Evolutionary conservation across 192 early-diverging fungal genomes (phyloP).

Genomic region (Podila clonocystis): DNA sequence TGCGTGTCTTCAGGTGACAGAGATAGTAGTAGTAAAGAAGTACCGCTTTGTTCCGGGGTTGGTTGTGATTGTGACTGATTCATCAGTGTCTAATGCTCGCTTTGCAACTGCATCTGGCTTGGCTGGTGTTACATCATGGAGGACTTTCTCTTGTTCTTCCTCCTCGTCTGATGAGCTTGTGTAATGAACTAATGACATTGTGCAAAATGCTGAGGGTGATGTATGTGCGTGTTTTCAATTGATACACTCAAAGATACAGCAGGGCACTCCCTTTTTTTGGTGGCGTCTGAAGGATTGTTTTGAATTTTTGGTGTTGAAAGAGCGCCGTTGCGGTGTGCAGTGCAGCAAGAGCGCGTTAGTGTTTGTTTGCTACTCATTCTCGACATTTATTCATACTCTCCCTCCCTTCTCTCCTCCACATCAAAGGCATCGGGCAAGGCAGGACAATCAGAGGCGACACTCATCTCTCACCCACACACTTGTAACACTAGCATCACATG

Average conservation of each 20-base stretch:
- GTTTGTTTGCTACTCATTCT: not conserved
- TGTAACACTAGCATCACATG: not conserved
- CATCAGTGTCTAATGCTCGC: not conserved
- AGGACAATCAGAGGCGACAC: too few species aligned
- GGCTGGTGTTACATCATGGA: not conserved
- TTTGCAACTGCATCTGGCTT: not conserved
- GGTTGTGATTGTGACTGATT: not conserved
- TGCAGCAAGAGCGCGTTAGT: too few species aligned
- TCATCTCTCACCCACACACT: too few species aligned
- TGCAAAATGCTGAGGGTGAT: not conserved
- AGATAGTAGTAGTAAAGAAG: not conserved
- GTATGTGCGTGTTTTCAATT: not conserved
- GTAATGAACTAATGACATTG: slow-evolving; percentile 43
- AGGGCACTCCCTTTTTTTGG: slow-evolving; percentile 6
- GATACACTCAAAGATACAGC: too few species aligned
- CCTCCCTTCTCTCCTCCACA: not conserved
- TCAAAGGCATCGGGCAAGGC: slow-evolving; percentile 9
- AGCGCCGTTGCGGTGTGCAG: too few species aligned
- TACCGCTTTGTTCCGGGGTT: too few species aligned
- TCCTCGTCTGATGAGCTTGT: slow-evolving; percentile 43
- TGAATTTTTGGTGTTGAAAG: slow-evolving; percentile 5
- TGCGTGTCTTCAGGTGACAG: too few species aligned
- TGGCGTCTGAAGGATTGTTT: slow-evolving; percentile 15
- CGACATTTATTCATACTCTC: not conserved
- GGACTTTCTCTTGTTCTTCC: not conserved